Conservation (phyloP, 2,329 filamentous ascomycete genomes). For the Beauveria australis region DNA sequence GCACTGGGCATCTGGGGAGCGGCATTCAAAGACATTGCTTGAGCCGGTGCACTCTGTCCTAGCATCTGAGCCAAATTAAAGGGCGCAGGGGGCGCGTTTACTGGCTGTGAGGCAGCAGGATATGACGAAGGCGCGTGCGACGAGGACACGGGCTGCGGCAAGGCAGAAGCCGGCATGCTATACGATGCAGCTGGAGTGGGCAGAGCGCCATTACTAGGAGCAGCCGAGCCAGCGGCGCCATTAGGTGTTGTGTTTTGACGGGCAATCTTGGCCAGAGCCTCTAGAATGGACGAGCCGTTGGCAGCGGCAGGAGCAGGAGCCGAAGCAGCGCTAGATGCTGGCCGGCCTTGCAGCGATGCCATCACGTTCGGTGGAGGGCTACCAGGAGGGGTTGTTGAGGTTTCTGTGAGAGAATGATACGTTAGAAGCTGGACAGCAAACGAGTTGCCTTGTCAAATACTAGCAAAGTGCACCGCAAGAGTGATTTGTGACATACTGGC, state of each 20-base stretch:
- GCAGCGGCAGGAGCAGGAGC: slow-evolving; percentile 32
- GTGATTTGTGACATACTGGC: slow-evolving; percentile 39
- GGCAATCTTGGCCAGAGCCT: slow-evolving; percentile 72
- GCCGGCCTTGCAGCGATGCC: slow-evolving; percentile 25
- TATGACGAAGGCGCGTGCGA: slow-evolving; percentile 27
- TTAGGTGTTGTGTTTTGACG: slow-evolving; percentile 48
- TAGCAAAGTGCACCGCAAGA: background rate
- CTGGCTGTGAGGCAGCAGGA: slow-evolving; percentile 43
- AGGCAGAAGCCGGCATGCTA: slow-evolving; percentile 24
- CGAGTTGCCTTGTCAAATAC: background rate
- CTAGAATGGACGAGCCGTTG: slow-evolving; percentile 56
- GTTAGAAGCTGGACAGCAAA: slow-evolving; percentile 27
- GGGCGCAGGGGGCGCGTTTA: slow-evolving; percentile 48
- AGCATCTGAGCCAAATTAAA: slow-evolving; percentile 29
- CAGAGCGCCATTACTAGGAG: slow-evolving; percentile 30
- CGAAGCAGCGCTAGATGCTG: slow-evolving; percentile 13
- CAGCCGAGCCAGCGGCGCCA: slow-evolving; percentile 33
- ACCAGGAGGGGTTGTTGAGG: slow-evolving; percentile 64
- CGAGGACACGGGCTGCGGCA: slow-evolving; percentile 25
- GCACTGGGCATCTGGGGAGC: slow-evolving; percentile 27
- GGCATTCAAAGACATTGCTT: slow-evolving; percentile 19
- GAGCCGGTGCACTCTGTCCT: slow-evolving; percentile 26
- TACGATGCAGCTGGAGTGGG: slow-evolving; percentile 37
- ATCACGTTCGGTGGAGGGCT: slow-evolving; percentile 44
- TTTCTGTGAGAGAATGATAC: slow-evolving; percentile 38